A percentile compares a stretch with the other conserved stretches of the same genome.
These are phyloP conservation scores for Senna tora DNA, from an alignment of 306 rosid genomes.

Conservation along the genomic window DNA sequence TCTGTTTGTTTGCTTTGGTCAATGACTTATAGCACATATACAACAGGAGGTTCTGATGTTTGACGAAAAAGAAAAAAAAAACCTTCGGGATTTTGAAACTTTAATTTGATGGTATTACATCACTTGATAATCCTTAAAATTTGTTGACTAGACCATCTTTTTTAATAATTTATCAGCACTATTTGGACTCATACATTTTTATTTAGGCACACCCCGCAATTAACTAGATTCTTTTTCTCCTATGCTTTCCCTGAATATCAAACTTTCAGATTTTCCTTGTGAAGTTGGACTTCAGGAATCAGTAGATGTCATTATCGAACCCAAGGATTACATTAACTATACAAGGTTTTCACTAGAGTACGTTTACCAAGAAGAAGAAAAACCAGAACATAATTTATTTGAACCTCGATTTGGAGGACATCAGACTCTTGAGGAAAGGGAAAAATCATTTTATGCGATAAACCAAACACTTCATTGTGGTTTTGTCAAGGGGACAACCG, in stretches of 20 bases:
- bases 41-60: conserved; percentile 17
- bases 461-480: conserved; percentile 88
- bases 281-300: conserved; percentile 65
- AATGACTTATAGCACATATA: not conserved
- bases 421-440: conserved; percentile 76
- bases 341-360: conserved; percentile 67
- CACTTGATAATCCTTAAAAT: conserved; percentile 27
- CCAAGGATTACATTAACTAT: conserved; percentile 54
- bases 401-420: conserved; percentile 89
- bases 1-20: not conserved
- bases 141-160: conserved; percentile 31
- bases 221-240: conserved; percentile 40
- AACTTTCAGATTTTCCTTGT: conserved; percentile 78
- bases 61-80: conserved; percentile 10
- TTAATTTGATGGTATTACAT: conserved; percentile 18
- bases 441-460: conserved; percentile 68
- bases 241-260: conserved; percentile 28
- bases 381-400: conserved; percentile 36
- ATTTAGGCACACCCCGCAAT: conserved; percentile 11
- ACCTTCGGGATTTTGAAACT: conserved; percentile 1
- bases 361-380: conserved; percentile 57
- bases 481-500: conserved; percentile 66
- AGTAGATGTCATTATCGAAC: conserved; percentile 67
- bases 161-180: conserved; percentile 14
- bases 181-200: conserved; percentile 26